Percentiles rank a stretch among this genome's conserved stretches.
Evolutionary conservation across 2,329 filamentous ascomycete genomes (phyloP).

Genomic region (Aspergillus felis): DNA sequence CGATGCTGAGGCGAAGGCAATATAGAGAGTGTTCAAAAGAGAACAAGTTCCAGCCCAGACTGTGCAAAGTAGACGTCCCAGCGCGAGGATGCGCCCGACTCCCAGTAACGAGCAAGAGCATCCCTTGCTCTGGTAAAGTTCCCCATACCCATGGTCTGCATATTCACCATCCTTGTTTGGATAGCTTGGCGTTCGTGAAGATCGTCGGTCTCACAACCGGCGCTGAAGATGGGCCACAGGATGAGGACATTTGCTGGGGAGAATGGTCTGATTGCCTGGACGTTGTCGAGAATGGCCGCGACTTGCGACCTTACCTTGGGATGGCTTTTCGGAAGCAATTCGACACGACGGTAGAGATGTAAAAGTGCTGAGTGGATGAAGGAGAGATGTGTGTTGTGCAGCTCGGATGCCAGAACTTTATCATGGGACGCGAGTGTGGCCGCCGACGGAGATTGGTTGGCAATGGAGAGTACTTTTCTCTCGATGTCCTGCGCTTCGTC

Average conservation of each 20-base stretch:
- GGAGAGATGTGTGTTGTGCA: slow-evolving; percentile 21
- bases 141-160: slow-evolving; percentile 25
- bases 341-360: slow-evolving; percentile 25
- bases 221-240: slow-evolving; percentile 31
- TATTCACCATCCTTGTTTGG: slow-evolving; percentile 23
- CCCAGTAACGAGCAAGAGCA: slow-evolving; percentile 20
- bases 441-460: slow-evolving; percentile 6
- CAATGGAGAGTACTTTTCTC: slow-evolving; percentile 4
- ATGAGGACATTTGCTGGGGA: slow-evolving; percentile 27
- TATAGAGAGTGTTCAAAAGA: slow-evolving; percentile 14
- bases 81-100: slow-evolving; percentile 10
- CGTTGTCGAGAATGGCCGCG: slow-evolving; percentile 14
- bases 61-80: slow-evolving; percentile 21
- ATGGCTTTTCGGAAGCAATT: slow-evolving; percentile 15
- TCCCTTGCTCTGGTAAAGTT: slow-evolving; percentile 25
- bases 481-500: slow-evolving; percentile 12
- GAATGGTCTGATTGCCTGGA: slow-evolving; percentile 15
- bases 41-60: slow-evolving; percentile 19
- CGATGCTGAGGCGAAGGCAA: background rate
- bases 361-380: slow-evolving; percentile 27
- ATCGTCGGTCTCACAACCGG: slow-evolving; percentile 24
- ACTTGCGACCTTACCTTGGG: slow-evolving; percentile 17
- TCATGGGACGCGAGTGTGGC: slow-evolving; percentile 1
- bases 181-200: slow-evolving; percentile 14
- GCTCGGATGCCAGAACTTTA: slow-evolving; percentile 13